Evolutionary conservation across 2,329 filamentous ascomycete species (phyloP).

Genomic region (Sporothrix pallida): DNA sequence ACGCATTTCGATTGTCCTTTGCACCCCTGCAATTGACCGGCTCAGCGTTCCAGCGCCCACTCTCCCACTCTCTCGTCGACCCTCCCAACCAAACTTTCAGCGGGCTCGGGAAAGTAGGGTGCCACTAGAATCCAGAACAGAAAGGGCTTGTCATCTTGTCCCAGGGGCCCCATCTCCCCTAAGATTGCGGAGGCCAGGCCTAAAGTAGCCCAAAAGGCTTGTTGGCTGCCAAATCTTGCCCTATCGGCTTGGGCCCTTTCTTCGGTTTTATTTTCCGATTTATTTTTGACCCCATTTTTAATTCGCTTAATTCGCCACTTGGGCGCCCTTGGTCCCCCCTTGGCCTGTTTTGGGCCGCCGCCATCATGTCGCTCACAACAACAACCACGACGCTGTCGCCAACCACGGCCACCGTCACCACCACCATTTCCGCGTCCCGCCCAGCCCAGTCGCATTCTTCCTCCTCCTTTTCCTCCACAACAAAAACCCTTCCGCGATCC

Average conservation of each 20-base stretch:
- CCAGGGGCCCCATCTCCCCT: conserved; percentile 4
- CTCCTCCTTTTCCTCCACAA: conserved; percentile 34
- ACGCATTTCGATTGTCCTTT: background rate
- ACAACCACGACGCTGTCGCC: conserved; percentile 25
- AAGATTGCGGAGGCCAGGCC: conserved; percentile 13
- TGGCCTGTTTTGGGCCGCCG: conserved; percentile 4
- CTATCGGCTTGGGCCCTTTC: conserved; percentile 17
- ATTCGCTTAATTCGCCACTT: conserved; percentile 25
- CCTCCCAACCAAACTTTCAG: background rate
- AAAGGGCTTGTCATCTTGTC: no score
- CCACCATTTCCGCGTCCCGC: conserved; percentile 26
- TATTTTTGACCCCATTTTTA: conserved; percentile 24
- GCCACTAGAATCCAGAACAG: background rate
- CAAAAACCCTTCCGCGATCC: conserved; percentile 32
- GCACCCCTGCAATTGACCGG: background rate
- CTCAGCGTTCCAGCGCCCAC: background rate
- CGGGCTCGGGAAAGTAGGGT: conserved; percentile 17
- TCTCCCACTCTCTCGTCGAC: background rate
- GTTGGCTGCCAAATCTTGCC: background rate
- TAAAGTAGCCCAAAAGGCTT: background rate
- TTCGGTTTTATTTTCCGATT: conserved; percentile 23
- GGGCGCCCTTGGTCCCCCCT: background rate
- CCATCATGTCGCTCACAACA: conserved; percentile 28
- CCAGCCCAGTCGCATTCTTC: conserved; percentile 35
- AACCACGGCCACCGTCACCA: conserved; percentile 19